Conservation (phyloP, 2,329 filamentous ascomycete species). For the Ophiosphaerella korrae region DNA sequence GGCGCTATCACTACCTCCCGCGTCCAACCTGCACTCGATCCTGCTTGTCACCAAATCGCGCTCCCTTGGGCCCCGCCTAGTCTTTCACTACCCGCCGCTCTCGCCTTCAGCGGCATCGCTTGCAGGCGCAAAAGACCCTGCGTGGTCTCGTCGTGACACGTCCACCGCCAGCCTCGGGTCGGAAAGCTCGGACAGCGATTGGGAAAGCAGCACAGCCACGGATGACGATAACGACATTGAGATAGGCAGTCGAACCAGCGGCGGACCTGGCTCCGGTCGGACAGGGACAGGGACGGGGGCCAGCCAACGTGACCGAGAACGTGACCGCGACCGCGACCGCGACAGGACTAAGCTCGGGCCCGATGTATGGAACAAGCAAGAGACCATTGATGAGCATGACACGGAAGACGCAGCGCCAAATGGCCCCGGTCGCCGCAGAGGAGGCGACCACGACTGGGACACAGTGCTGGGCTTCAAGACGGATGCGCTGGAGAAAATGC, state of each 20-base stretch:
- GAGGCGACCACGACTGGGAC: conserved; percentile 46
- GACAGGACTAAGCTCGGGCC: conserved; percentile 32
- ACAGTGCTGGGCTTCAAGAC: conserved; percentile 48
- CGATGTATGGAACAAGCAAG: conserved; percentile 39
- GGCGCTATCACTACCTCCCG: conserved; percentile 36
- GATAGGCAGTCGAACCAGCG: conserved; percentile 41
- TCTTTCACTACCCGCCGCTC: conserved; percentile 50
- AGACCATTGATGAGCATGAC: conserved; percentile 46
- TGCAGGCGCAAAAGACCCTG: conserved; percentile 37
- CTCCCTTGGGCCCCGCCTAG: conserved; percentile 46
- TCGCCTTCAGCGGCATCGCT: conserved; percentile 44
- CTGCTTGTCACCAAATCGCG: conserved; percentile 48
- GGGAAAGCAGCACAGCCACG: conserved; percentile 44
- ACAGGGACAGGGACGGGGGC: conserved; percentile 30
- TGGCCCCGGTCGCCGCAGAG: conserved; percentile 19
- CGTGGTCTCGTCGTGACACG: conserved; percentile 46
- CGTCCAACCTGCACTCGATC: conserved; percentile 48
- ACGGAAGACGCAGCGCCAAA: conserved; percentile 22
- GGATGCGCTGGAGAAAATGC: conserved; percentile 48
- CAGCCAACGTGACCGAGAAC: conserved; percentile 7
- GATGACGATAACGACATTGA: conserved; percentile 44
- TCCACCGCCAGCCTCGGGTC: conserved; percentile 44
- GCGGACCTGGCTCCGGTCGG: conserved; percentile 37
- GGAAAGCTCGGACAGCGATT: conserved; percentile 42
- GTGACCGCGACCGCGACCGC: conserved; percentile 26